These are phyloP conservation scores for Drosera spatulata DNA, from an alignment of 179 eudicot species.

Conservation along the genomic window DNA sequence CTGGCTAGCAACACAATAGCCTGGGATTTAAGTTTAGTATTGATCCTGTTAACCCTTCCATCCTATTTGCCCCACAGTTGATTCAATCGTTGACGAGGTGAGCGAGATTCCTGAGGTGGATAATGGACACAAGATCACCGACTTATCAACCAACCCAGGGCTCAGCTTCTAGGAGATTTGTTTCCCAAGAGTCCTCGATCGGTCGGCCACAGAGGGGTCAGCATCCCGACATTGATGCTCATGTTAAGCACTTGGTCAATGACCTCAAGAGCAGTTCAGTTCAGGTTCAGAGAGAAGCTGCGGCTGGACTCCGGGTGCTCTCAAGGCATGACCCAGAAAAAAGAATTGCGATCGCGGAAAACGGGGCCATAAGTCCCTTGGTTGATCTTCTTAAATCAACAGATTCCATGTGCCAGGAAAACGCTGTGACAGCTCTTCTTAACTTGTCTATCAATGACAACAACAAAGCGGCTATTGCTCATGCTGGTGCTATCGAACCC, in stretches of 20 bases:
- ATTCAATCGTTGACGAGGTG: conserved; percentile 19
- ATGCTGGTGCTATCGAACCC: conserved; percentile 33
- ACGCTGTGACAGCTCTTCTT: conserved; percentile 35
- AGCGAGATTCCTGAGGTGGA: conserved; percentile 34
- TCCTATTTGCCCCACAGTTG: too few relatives aligned
- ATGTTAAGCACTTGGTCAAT: conserved; percentile 20
- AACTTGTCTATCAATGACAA: conserved; percentile 28
- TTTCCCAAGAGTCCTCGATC: conserved; percentile 26
- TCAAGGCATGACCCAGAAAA: conserved; percentile 33
- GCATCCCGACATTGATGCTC: conserved; percentile 20
- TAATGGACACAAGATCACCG: conserved; percentile 15
- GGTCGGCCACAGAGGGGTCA: conserved; percentile 23
- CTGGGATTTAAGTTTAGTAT: too few relatives aligned
- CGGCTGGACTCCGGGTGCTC: conserved; percentile 22
- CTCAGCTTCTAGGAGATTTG: conserved; percentile 25
- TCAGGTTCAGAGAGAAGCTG: conserved; percentile 28
- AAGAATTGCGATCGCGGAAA: conserved; percentile 24
- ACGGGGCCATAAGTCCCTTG: conserved; percentile 27
- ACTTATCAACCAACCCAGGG: conserved; percentile 22
- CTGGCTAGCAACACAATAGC: too few relatives aligned
- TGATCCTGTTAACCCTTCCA: too few relatives aligned
- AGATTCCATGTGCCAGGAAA: conserved; percentile 23
- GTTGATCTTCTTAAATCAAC: conserved; percentile 20
- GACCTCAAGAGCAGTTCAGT: conserved; percentile 17
- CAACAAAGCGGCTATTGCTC: conserved; percentile 28